Base-by-base conservation (phyloP, 1,284 basidiomycete genomes). In the Termitomyces sp. region DNA sequence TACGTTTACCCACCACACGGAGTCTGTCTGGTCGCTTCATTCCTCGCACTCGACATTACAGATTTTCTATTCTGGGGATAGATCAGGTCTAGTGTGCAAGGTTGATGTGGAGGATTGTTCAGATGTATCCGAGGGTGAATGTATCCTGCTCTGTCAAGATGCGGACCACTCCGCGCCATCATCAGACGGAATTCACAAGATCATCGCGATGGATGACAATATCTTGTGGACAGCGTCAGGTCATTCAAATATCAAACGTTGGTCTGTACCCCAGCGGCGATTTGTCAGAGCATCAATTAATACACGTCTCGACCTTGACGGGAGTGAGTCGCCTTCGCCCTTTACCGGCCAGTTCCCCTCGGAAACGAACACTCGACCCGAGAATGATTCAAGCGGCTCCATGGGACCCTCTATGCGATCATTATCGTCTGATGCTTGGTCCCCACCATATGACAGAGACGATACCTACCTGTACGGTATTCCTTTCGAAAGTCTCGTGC, bases 31-130 rank as follows among this genome's bases (percentile, higher is more conserved):
- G 96, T 88, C 93, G 0, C 78, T 99, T 1, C 84, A 83, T 67
- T 96, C 94, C 2, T 79, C 83, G 0, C 93, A 98, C 68, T 91
- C 93, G 0, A 84, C 88, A 12, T 79, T 99, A 49, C 90, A 96
- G 67, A 78, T 86, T 1, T 99, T 99, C 75, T 98, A 97, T 73
- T 98, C 95, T 1, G 97, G 96, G 15, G 97, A 98, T 62, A 83
- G 92, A 36, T 85, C 90, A 13, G 97, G 96, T 1, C 75, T 89
- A 54, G 86, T 99, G 1, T 94, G 92, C 69, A 88, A 88, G 60
- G 88, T 96, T 34, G 95, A 99, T 63, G 85, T 95, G 24, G 91
- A 94, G 66, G 82, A 82, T 43, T 89, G 84, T 58, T 73, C 79
- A 9, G 91, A 95, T 58, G 77, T 94, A 21, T 83, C 86, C 1